Evolutionary conservation across 2,329 filamentous ascomycete genomes (phyloP), one percentile per base, ranked within the genome.

Genomic region (Cladobotryum protrusum): DNA sequence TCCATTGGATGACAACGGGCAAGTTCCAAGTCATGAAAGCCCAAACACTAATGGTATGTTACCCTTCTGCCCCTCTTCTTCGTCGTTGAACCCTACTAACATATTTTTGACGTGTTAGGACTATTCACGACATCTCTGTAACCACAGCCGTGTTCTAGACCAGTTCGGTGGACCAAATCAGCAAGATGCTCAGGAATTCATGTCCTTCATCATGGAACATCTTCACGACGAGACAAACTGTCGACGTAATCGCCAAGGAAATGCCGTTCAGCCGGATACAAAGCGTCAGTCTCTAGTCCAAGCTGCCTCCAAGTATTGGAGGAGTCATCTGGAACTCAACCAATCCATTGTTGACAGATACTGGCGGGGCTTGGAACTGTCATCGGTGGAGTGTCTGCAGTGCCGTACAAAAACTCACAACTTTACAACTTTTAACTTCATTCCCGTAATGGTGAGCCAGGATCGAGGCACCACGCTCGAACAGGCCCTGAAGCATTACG

Each of bases 151-250:
- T 50, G 52, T 45, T 49, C 55, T 34, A 49, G 60, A 45, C 54
- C 57, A 79, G 6, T 93, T 90, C 72, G 87, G 85, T 13, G 85
- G 88, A 37, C 75, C 76, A 19, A 73, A 82, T 45, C 92, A 97
- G 63, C 93, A 97, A 68, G 93, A 99, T 62, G 86, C 90, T 2
- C 87, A 91, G 56, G 93, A 97, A 61, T 95, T 95, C 58, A 83
- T 92, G 57, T 82, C 83, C 42, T 96, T 95, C 62, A 67, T 96
- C 20, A 76, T 95, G 35, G 83, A 88, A 47, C 84, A 86, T 56
- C 74, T 97, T 12, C 86, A 92, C 58, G 87, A 93, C 62, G 93
- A 99, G 67, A 83, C 95, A 5, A 95, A 96, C 63, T 65, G 64
- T 20, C 66, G 66, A 13, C 70, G 73, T n/a, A 73, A 83, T 52